These are phyloP conservation scores for Davidsoniella eucalypti DNA, from an alignment of 2,329 filamentous ascomycete species.

Conservation along the genomic window DNA sequence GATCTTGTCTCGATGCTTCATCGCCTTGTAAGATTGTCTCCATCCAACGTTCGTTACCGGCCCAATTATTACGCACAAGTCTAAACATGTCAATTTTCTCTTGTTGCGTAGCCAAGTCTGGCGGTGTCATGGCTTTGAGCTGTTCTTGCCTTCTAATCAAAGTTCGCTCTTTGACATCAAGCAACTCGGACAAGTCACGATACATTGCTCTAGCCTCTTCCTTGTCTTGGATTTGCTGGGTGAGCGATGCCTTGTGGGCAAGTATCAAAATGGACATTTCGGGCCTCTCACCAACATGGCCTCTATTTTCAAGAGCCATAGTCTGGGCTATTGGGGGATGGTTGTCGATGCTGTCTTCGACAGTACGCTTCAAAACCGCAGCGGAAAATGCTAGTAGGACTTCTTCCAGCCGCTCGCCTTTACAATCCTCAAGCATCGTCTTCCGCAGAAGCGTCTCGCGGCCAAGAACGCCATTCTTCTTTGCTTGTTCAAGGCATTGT, in stretches of 20 bases:
- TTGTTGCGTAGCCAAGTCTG: conserved; percentile 25
- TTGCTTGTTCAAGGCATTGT: conserved; percentile 64
- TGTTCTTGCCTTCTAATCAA: conserved; percentile 38
- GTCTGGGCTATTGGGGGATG: conserved; percentile 33
- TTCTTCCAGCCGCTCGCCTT: conserved; percentile 79
- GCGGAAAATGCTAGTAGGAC: conserved; percentile 71
- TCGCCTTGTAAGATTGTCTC: conserved; percentile 55
- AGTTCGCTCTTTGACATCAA: conserved; percentile 45
- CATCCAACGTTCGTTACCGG: conserved; percentile 60
- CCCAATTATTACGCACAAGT: conserved; percentile 56
- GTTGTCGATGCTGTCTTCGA: conserved; percentile 23
- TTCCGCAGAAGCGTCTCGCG: conserved; percentile 70
- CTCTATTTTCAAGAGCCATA: conserved; percentile 42
- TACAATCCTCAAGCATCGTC: conserved; percentile 94
- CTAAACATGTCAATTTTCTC: conserved; percentile 36
- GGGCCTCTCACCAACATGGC: conserved; percentile 36
- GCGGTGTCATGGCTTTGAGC: conserved; percentile 18
- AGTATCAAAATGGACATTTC: conserved; percentile 51
- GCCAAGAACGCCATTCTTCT: conserved; percentile 72
- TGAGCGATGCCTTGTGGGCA: conserved; percentile 54
- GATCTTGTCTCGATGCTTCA: conserved; percentile 36
- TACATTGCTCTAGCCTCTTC: conserved; percentile 42
- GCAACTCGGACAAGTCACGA: conserved; percentile 43
- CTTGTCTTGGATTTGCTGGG: conserved; percentile 41
- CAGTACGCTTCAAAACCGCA: conserved; percentile 56